Conservation (phyloP, 495 filamentous ascomycete species). For the Aspergillus sclerotiicarbonarius region DNA sequence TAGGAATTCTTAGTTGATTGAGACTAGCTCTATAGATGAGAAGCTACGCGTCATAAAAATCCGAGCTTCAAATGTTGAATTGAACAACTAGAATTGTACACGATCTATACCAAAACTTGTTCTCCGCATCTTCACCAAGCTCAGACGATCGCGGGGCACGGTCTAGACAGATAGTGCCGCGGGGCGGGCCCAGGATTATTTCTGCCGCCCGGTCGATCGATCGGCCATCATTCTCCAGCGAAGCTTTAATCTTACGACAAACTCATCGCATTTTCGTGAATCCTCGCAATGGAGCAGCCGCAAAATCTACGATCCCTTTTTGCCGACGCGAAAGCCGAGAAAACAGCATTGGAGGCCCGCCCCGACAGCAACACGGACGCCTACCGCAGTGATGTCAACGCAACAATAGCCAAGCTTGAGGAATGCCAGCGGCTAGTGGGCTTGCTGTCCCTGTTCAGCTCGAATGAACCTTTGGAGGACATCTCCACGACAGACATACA, state of each 20-base stretch:
- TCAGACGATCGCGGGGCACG: not conserved
- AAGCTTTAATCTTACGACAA: conserved; percentile 11
- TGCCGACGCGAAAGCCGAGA: conserved; percentile 53
- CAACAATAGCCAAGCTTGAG: conserved; percentile 67
- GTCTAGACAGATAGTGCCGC: not conserved
- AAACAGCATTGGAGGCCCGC: conserved; percentile 47
- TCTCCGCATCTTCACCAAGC: not conserved
- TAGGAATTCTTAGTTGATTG: no score
- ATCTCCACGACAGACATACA: conserved; percentile 78
- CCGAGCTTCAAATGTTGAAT: no score
- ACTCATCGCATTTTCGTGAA: conserved; percentile 1
- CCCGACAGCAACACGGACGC: conserved; percentile 52
- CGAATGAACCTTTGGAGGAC: conserved; percentile 89
- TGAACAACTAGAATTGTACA: no score
- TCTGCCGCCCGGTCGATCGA: conserved; percentile 8
- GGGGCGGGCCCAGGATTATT: conserved; percentile 18
- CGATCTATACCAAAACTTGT: no score
- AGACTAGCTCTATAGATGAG: no score
- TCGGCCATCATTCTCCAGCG: conserved; percentile 15
- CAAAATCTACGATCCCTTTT: conserved; percentile 61
- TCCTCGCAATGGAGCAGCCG: conserved; percentile 51
- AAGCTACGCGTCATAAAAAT: no score
- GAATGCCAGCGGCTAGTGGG: conserved; percentile 67
- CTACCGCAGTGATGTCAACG: conserved; percentile 66
- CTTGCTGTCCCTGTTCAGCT: conserved; percentile 77